phyloP scores from a whole-genome alignment of 2,329 filamentous ascomycete genomes.

The Pseudocercospora eumusae region DNA sequence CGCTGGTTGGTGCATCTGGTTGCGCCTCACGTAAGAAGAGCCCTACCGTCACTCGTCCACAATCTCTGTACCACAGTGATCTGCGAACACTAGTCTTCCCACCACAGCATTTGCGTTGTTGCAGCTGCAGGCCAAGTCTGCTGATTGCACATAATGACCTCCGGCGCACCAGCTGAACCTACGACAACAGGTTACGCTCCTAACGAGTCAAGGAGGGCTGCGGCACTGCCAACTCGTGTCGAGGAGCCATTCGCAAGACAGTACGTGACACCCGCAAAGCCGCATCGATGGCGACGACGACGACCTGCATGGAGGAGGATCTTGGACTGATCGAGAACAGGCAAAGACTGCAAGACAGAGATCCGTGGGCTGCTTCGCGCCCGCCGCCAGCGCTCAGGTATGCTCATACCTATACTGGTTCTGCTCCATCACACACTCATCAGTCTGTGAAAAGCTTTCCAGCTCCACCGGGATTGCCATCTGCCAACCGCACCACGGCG shows the following conservation, averaged over 20 bases:
- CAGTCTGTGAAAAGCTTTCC: slow-evolving; percentile 33
- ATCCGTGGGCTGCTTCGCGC: slow-evolving; percentile 35
- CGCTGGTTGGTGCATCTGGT: slow-evolving; percentile 31
- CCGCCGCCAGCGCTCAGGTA: slow-evolving; percentile 35
- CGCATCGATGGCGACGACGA: slow-evolving; percentile 13
- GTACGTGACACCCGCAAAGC: slow-evolving; percentile 21
- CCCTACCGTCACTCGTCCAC: slow-evolving; percentile 28
- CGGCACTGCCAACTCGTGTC: slow-evolving; percentile 29
- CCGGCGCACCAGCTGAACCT: slow-evolving; percentile 29
- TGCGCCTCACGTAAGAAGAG: slow-evolving; percentile 32
- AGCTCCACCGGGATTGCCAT: slow-evolving; percentile 30
- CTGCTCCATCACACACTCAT: slow-evolving; percentile 26
- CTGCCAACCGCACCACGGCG: slow-evolving; percentile 26
- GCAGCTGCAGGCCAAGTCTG: slow-evolving; percentile 30
- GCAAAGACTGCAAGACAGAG: slow-evolving; percentile 34
- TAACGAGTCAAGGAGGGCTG: slow-evolving; percentile 31
- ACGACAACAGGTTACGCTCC: slow-evolving; percentile 32
- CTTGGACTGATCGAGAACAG: slow-evolving; percentile 25
- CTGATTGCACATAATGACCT: slow-evolving; percentile 32
- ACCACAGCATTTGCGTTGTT: slow-evolving; percentile 28
- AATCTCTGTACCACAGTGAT: slow-evolving; percentile 30
- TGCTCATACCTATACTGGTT: slow-evolving; percentile 29
- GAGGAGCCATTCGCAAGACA: slow-evolving; percentile 32
- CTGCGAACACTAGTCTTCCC: slow-evolving; percentile 30
- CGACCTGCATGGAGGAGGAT: slow-evolving; percentile 1